Base-by-base conservation (phyloP, 2,329 filamentous ascomycete genomes). In the Fusarium temperatum region DNA sequence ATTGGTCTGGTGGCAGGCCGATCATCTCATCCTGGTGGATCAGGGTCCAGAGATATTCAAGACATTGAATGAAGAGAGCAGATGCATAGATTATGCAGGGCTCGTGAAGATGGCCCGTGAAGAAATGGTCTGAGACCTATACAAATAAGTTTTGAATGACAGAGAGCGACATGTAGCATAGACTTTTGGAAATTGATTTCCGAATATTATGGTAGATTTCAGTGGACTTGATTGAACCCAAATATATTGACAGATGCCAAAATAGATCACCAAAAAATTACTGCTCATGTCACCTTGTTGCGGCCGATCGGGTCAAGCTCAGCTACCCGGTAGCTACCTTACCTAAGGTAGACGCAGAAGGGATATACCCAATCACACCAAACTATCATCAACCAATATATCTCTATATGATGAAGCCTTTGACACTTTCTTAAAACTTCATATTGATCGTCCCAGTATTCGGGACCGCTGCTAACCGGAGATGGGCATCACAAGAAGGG, bases 1-100 rank as follows among this genome's bases (percentile, higher is more conserved):
- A 58, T 51, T 69, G 64, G 42, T 58, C 55, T 67, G 73, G 62
- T 67, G 32, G 62, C 24, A 53, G 56, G 68, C 41, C 66, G 65
- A 76, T 73, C 71, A 63, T 63, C 41, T 68, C 71, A 65, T 66
- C 51, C 44, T 65, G 50, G 72, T 72, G 72, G 60, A 72, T 67
- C 67, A 74, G 63, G 71, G 71, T 74, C 50, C 57, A 66, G 38
- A 63, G 51, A 53, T 60, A 35, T 57, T 53, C 48, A 51, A 59
- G 24, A 59, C 42, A 51, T 44, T 44, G 54, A 41, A 59, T 41
- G 44, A 41, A 44, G 32, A 62, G 55, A 56, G 47, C 35, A 58
- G 48, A 53, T 47, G 44, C 51, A 57, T 44, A 74, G 50, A 74
- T 74, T 61, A 70, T 73, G 71, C 62, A 73, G 70, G 64, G 58